phyloP scores from a whole-genome alignment of 108 stramenopile genomes.

The Schizochytrium sp. region DNA sequence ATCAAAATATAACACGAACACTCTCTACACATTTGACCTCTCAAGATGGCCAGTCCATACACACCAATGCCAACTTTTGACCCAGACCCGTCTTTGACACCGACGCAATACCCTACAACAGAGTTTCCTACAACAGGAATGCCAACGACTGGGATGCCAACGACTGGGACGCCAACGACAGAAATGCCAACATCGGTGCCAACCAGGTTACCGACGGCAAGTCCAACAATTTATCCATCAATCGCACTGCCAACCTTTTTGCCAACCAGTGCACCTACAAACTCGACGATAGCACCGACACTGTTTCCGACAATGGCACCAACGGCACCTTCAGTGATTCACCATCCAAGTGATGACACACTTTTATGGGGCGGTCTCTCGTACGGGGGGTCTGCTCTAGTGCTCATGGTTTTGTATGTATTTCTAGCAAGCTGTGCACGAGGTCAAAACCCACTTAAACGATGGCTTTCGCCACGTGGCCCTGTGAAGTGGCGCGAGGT shows the following conservation, averaged over 20 bases:
- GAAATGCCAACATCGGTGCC: no score
- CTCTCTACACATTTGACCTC: no score
- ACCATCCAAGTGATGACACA: not conserved
- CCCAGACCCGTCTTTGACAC: no score
- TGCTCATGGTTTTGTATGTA: not conserved
- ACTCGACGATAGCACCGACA: slow-evolving; percentile 1
- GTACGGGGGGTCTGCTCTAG: not conserved
- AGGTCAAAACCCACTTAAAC: not conserved
- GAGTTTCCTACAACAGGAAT: slow-evolving; percentile 70
- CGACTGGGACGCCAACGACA: slow-evolving; percentile 69
- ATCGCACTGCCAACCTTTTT: not conserved
- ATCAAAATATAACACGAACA: no score
- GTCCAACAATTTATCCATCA: not conserved
- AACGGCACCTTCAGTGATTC: not conserved
- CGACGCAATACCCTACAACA: no score
- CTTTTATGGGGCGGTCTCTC: slow-evolving; percentile 13
- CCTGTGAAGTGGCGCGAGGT: slow-evolving; percentile 32
- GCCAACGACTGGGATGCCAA: slow-evolving; percentile 72
- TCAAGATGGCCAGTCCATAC: no score
- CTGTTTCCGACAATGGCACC: not conserved
- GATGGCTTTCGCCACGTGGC: slow-evolving; percentile 15
- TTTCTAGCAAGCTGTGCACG: not conserved
- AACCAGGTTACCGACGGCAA: no score
- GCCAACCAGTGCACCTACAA: not conserved
- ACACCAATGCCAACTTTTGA: no score